phyloP scores from a whole-genome alignment of 2,329 filamentous ascomycete genomes.

The Colletotrichum musicola region DNA sequence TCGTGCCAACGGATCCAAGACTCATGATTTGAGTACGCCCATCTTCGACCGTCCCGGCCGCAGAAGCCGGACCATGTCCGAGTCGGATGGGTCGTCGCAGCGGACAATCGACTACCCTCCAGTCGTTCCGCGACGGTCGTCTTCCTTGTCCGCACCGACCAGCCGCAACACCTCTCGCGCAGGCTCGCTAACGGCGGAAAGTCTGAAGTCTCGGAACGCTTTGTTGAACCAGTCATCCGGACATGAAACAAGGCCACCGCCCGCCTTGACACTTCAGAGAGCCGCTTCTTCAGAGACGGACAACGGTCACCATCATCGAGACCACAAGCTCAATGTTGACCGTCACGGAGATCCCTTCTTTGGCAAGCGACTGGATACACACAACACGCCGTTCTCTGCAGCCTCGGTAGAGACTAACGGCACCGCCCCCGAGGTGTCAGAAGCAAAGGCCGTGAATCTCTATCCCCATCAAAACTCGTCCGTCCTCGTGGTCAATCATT shows the following conservation, averaged over 20 bases:
- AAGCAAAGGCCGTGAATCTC: constrained; percentile 72
- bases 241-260: constrained; percentile 43
- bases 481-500: constrained; percentile 70
- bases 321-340: constrained; percentile 57
- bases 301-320: constrained; percentile 45
- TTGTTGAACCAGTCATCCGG: constrained; percentile 42
- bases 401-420: constrained; percentile 71
- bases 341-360: constrained; percentile 67
- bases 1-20: constrained; percentile 55
- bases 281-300: constrained; percentile 51
- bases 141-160: constrained; percentile 73
- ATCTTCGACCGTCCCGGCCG: constrained; percentile 58
- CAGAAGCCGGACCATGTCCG: constrained; percentile 58
- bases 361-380: constrained; percentile 64
- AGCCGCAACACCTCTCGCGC: constrained; percentile 68
- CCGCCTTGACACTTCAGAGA: constrained; percentile 46
- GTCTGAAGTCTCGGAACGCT: constrained; percentile 67
- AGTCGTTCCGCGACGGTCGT: constrained; percentile 66
- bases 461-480: constrained; percentile 75
- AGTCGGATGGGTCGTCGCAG: constrained; percentile 64
- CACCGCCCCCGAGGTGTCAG: constrained; percentile 73
- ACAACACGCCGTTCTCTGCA: constrained; percentile 73
- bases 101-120: constrained; percentile 73
- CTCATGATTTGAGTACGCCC: constrained; percentile 55
- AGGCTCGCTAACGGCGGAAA: constrained; percentile 70